phyloP scores from a whole-genome alignment of 2,329 filamentous ascomycete species.

The Pseudocercospora fuligena region DNA sequence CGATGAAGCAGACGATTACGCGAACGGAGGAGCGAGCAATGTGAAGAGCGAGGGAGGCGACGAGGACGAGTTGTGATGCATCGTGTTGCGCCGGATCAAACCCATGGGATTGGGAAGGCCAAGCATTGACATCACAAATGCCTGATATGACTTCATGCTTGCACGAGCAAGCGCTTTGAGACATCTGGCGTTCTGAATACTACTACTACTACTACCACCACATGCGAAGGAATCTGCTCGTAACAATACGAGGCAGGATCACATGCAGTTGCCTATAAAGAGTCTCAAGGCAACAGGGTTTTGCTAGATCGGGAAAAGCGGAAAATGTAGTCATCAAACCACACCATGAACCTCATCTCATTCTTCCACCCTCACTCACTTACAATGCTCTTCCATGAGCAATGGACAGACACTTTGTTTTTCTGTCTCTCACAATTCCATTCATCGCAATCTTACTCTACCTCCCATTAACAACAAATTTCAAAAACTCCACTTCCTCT shows the following conservation, averaged over 20 bases:
- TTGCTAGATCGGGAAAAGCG: neutral
- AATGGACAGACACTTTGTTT: neutral
- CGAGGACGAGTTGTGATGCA: neutral
- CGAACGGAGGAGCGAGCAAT: neutral
- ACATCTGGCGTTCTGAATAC: neutral
- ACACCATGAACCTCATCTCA: neutral
- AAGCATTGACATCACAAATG: neutral
- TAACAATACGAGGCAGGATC: neutral
- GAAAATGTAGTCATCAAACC: neutral
- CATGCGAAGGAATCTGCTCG: neutral
- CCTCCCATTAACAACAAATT: neutral
- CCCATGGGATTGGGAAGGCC: neutral
- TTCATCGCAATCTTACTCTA: neutral
- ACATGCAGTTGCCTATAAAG: neutral
- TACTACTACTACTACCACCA: neutral
- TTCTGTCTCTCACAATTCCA: neutral
- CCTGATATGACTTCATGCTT: neutral
- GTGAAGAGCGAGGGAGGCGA: constrained; percentile 10
- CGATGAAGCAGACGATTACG: neutral
- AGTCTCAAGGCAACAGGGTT: neutral
- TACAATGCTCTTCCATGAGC: neutral
- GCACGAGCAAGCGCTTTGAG: neutral
- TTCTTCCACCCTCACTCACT: neutral
- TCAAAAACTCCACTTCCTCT: neutral
- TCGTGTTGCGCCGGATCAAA: neutral